Percentiles rank a stretch among this genome's conserved stretches.
Conservation (phyloP, 2,329 filamentous ascomycete genomes). For the Trichophyton rubrum region DNA sequence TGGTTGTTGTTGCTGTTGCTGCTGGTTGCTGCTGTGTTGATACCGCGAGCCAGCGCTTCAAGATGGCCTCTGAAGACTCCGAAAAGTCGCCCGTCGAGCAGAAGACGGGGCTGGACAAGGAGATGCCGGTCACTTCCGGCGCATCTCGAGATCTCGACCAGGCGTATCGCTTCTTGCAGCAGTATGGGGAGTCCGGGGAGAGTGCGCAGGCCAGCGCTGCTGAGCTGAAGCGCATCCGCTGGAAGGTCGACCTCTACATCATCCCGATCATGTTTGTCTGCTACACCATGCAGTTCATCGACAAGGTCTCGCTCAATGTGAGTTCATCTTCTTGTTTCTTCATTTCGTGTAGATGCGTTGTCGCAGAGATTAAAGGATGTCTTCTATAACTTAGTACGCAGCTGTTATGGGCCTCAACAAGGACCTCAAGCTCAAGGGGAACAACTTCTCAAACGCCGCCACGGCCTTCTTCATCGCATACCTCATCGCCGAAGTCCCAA, state of each 20-base stretch:
- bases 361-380: neutral
- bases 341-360: neutral
- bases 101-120: neutral
- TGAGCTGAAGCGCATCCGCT: slow-evolving; percentile 19
- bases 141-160: slow-evolving; percentile 2
- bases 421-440: slow-evolving; percentile 44
- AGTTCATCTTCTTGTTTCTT: slow-evolving; percentile 33
- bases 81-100: neutral
- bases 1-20: neutral
- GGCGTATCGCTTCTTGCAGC: slow-evolving; percentile 5
- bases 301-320: slow-evolving; percentile 42
- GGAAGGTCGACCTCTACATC: slow-evolving; percentile 31
- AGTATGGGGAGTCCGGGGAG: neutral
- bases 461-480: slow-evolving; percentile 53
- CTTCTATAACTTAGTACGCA: too few relatives aligned
- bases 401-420: slow-evolving; percentile 51
- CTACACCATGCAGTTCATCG: slow-evolving; percentile 50
- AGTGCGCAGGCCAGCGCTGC: neutral
- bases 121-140: neutral
- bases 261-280: slow-evolving; percentile 42
- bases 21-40: neutral
- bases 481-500: slow-evolving; percentile 47
- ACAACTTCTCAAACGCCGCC: slow-evolving; percentile 51
- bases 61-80: neutral
- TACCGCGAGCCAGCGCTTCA: neutral